Evolutionary conservation across 495 filamentous ascomycete species (phyloP).

Genomic region (Aspergillus ostianus): DNA sequence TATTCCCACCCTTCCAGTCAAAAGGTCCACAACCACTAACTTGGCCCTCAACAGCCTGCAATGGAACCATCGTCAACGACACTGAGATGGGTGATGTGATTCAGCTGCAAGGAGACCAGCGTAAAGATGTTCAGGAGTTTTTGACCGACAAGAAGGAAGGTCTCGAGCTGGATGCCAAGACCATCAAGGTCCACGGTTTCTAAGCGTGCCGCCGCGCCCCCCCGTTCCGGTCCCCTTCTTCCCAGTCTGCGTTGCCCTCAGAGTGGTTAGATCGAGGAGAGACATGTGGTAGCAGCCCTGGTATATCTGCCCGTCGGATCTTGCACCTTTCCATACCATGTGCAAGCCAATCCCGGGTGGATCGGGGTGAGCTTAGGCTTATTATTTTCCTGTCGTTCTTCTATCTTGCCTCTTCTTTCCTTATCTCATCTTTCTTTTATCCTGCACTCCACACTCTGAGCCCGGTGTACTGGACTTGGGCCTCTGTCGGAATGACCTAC

Average conservation of each 20-base stretch:
- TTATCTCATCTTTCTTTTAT: slow-evolving; percentile 10
- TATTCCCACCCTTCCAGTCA: slow-evolving; percentile 21
- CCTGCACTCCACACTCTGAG: slow-evolving; percentile 24
- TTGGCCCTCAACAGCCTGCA: slow-evolving; percentile 68
- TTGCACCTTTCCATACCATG: slow-evolving; percentile 20
- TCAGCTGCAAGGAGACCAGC: slow-evolving; percentile 98
- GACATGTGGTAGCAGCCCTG: slow-evolving; percentile 26
- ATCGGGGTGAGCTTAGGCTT: slow-evolving; percentile 7
- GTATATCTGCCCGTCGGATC: slow-evolving; percentile 19
- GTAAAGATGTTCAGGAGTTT: slow-evolving; percentile 97
- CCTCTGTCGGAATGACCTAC: slow-evolving; percentile 34
- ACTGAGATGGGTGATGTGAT: slow-evolving; percentile 99
- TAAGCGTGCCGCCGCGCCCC: slow-evolving; percentile 43
- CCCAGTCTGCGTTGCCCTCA: slow-evolving; percentile 41
- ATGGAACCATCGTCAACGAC: slow-evolving; percentile 99
- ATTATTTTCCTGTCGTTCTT: slow-evolving; percentile 16
- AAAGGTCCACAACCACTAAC: not conserved
- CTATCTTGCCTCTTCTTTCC: slow-evolving; percentile 1
- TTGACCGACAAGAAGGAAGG: slow-evolving; percentile 93
- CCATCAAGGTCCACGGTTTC: slow-evolving; percentile 81
- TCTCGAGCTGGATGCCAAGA: slow-evolving; percentile 87
- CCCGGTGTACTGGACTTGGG: slow-evolving; percentile 38
- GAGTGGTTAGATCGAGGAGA: slow-evolving; percentile 37
- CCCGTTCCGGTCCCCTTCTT: slow-evolving; percentile 45
- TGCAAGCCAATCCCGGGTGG: slow-evolving; percentile 11